A percentile compares a stretch with the other conserved stretches of the same genome.
phyloP scores from a whole-genome alignment of 768 basidiomycete genomes.

The Hericium rajendrae region DNA sequence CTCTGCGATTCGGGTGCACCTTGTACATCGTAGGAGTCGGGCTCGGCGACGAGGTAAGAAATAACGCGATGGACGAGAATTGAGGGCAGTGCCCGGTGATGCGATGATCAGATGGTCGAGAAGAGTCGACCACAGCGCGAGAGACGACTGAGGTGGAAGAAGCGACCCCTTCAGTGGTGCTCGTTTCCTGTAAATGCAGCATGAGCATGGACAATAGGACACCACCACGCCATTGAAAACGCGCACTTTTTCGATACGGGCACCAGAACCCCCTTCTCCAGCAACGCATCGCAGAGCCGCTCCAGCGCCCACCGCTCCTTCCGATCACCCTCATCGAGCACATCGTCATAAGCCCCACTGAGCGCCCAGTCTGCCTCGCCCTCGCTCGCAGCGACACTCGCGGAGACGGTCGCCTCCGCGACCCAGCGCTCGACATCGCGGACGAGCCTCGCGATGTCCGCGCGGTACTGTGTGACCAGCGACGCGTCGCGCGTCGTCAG shows the following conservation, averaged over 20 bases:
- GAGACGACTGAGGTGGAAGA: constrained; percentile 38
- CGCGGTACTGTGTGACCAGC: constrained; percentile 38
- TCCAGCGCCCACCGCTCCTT: constrained; percentile 65
- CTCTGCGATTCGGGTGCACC: constrained; percentile 13
- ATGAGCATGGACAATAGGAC: background rate
- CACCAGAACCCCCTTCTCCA: constrained; percentile 67
- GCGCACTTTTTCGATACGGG: constrained; percentile 78
- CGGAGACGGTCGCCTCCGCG: constrained; percentile 58
- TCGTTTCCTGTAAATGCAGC: constrained; percentile 42
- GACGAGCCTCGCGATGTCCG: constrained; percentile 38
- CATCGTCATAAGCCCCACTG: constrained; percentile 16
- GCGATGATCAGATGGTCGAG: constrained; percentile 41
- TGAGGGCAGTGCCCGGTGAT: constrained; percentile 47
- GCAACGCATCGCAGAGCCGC: constrained; percentile 51
- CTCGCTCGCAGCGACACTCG: constrained; percentile 30
- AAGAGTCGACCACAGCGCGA: constrained; percentile 61
- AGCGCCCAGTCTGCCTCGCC: constrained; percentile 40
- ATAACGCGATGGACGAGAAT: constrained; percentile 40
- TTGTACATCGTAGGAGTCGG: background rate
- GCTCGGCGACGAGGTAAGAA: constrained; percentile 22
- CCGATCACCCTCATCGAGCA: constrained; percentile 31
- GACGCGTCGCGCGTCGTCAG: constrained; percentile 55
- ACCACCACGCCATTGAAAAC: background rate
- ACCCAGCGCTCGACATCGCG: constrained; percentile 74
- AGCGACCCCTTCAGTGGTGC: constrained; percentile 31